A percentile compares a stretch with the other conserved stretches of the same genome.
Conservation (phyloP, 495 filamentous ascomycete species). For the Aspergillus bertholletiae region DNA sequence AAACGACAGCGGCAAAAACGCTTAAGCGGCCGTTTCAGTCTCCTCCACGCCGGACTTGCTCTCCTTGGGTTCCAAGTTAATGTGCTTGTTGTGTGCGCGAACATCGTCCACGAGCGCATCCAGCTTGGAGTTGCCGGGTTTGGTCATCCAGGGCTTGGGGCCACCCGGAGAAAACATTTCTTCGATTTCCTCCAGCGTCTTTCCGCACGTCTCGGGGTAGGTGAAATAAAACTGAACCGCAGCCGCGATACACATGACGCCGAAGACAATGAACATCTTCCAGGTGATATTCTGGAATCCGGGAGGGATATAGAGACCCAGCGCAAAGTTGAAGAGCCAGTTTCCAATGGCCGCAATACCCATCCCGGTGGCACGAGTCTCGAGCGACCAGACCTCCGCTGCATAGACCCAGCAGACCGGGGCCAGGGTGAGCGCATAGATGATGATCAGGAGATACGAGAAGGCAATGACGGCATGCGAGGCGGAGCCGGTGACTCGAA, state of each 20-base stretch:
- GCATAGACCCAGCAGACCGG: slow-evolving; percentile 66
- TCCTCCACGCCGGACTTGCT: not conserved
- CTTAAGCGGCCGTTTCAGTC: not conserved
- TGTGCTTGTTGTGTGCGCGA: slow-evolving; percentile 4
- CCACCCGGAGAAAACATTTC: slow-evolving; percentile 52
- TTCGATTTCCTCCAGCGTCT: slow-evolving; percentile 53
- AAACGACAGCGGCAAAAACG: too few species aligned
- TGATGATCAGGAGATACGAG: slow-evolving; percentile 66
- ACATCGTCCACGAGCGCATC: slow-evolving; percentile 10
- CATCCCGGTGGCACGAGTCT: slow-evolving; percentile 62
- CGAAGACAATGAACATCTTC: slow-evolving; percentile 63
- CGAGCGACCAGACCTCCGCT: slow-evolving; percentile 63
- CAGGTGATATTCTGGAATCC: slow-evolving; percentile 60
- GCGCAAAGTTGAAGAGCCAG: slow-evolving; percentile 63
- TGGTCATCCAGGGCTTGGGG: slow-evolving; percentile 56
- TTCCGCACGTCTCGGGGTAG: slow-evolving; percentile 26
- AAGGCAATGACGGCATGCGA: slow-evolving; percentile 65
- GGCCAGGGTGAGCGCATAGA: slow-evolving; percentile 61
- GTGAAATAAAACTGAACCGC: slow-evolving; percentile 12
- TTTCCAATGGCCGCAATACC: slow-evolving; percentile 47
- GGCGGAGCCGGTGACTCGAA: slow-evolving; percentile 49
- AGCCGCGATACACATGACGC: slow-evolving; percentile 49
- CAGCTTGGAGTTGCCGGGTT: slow-evolving; percentile 38
- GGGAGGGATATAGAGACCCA: slow-evolving; percentile 60
- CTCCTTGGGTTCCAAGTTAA: slow-evolving; percentile 5